Base-by-base conservation (phyloP, 2,329 filamentous ascomycete genomes). In the Trichoderma endophyticum region DNA sequence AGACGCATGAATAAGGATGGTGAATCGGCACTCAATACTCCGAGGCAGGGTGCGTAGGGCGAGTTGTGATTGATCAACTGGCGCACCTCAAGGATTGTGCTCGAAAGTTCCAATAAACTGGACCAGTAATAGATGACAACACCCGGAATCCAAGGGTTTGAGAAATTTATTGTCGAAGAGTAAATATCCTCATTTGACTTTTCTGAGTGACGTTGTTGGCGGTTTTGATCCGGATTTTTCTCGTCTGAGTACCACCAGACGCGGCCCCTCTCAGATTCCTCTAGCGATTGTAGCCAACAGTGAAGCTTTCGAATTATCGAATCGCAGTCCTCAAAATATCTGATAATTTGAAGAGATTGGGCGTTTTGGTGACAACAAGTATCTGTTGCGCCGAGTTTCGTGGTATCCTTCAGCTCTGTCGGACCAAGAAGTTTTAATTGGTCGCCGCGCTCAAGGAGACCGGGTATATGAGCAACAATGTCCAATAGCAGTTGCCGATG, bases 121-220 rank as follows among this genome's bases (percentile, higher is more conserved):
- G 60, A 43, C 60, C 60, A 63, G 21, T 63, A 48, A 6, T 28
- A 63, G 26, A 63, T 28, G 18, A 63, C 28, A 14, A 63, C n/a
- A 1, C 60, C 34, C 12, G 60, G 60, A 11, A 63, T 63, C 60
- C 21, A 43, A n/a, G 15, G 9, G 21, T 12, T 63, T 11, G 34
- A 43, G 24, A 63, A 63, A 28, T 43, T 34, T 63, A 63, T 43
- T n/a, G 5, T 4, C 18, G 60, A 51, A 51, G n/a, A 24, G 24
- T 11, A 28, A n/a, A n/a, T 63, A 18, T n/a, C 54, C 3, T n/a
- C 21, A 0, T 24, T 14, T n/a, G 3, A 14, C 8, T 15, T 63
- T 4, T 6, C 9, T 11, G 9, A 2, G 11, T 15, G 7, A 0
- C n/a, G 24, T 1, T 51, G 61, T 64, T 32, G 26, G 30, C 14